Percentiles rank a stretch among this genome's conserved stretches.
Evolutionary conservation across 2,329 filamentous ascomycete species (phyloP).

Genomic region (Orbilia quercus): DNA sequence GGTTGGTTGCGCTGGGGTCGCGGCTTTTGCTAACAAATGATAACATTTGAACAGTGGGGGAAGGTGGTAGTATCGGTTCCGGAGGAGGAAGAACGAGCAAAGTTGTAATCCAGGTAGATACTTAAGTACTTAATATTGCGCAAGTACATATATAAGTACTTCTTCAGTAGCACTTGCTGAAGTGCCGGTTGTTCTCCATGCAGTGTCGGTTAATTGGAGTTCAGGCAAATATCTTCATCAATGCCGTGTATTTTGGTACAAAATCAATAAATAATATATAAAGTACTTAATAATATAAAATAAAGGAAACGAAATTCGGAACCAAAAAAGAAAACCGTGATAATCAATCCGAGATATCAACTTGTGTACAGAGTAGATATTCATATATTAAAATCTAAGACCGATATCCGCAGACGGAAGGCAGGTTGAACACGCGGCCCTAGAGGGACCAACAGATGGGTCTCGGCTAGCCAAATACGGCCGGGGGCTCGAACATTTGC

Average conservation of each 20-base stretch:
- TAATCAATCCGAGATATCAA: no score
- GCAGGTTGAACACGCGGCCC: slow-evolving; percentile 7
- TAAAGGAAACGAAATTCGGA: no score
- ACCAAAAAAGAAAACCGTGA: no score
- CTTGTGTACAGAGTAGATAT: no score
- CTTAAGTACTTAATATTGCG: background rate
- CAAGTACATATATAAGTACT: background rate
- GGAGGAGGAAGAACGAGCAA: slow-evolving; percentile 70
- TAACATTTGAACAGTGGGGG: slow-evolving; percentile 71
- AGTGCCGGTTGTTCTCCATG: no score
- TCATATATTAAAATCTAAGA: no score
- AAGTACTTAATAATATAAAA: no score
- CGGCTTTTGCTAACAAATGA: slow-evolving; percentile 1
- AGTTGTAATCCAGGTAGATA: slow-evolving; percentile 12
- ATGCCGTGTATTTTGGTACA: no score
- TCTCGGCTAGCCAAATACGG: slow-evolving; percentile 3
- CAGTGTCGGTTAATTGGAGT: background rate
- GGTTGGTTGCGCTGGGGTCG: background rate
- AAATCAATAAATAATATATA: no score
- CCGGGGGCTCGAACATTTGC: background rate
- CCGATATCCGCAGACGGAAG: background rate
- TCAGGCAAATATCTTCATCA: background rate
- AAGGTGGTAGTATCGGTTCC: slow-evolving; percentile 92
- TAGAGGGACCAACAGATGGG: background rate
- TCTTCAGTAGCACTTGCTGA: no score